phyloP scores from a whole-genome alignment of 139 green algal genomes.

The Asterochloris sp. region DNA sequence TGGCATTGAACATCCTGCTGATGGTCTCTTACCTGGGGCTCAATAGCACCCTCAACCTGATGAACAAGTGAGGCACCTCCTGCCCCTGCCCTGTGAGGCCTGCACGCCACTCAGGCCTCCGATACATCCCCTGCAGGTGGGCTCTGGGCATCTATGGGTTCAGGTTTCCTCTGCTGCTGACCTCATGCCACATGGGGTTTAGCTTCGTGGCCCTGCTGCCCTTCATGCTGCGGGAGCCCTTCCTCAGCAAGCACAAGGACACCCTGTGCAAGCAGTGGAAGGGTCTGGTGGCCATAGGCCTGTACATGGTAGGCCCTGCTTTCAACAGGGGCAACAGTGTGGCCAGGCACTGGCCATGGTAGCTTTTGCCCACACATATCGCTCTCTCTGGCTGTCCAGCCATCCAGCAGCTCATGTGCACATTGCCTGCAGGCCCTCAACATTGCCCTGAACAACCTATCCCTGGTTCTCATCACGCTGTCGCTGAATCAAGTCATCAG shows the following conservation, averaged over 20 bases:
- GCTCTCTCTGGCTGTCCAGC: too few relatives aligned
- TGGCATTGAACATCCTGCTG: not conserved
- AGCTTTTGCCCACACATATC: too few relatives aligned
- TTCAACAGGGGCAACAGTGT: too few relatives aligned
- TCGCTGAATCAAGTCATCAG: slow-evolving; percentile 64
- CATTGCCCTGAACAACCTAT: slow-evolving; percentile 60
- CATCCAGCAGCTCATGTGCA: too few relatives aligned
- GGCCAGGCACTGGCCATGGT: too few relatives aligned
- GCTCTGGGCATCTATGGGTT: slow-evolving; percentile 54
- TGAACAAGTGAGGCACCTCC: slow-evolving; percentile 28
- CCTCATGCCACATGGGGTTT: slow-evolving; percentile 56
- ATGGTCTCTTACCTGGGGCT: slow-evolving; percentile 17
- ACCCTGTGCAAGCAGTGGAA: slow-evolving; percentile 47
- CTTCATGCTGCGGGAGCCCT: slow-evolving; percentile 30
- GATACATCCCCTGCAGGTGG: slow-evolving; percentile 15
- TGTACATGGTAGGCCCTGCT: slow-evolving; percentile 30
- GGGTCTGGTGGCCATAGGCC: slow-evolving; percentile 48
- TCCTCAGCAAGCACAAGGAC: slow-evolving; percentile 29
- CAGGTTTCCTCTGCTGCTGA: slow-evolving; percentile 56
- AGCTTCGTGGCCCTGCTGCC: slow-evolving; percentile 42
- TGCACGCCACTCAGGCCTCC: not conserved
- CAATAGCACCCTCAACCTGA: slow-evolving; percentile 23
- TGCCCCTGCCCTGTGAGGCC: too few relatives aligned
- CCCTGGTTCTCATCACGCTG: slow-evolving; percentile 46
- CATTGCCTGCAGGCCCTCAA: slow-evolving; percentile 29